Percentiles rank a stretch among this genome's conserved stretches.
These are phyloP conservation scores for Boletellus sp. DNA, from an alignment of 1,284 basidiomycete species.

Conservation along the genomic window DNA sequence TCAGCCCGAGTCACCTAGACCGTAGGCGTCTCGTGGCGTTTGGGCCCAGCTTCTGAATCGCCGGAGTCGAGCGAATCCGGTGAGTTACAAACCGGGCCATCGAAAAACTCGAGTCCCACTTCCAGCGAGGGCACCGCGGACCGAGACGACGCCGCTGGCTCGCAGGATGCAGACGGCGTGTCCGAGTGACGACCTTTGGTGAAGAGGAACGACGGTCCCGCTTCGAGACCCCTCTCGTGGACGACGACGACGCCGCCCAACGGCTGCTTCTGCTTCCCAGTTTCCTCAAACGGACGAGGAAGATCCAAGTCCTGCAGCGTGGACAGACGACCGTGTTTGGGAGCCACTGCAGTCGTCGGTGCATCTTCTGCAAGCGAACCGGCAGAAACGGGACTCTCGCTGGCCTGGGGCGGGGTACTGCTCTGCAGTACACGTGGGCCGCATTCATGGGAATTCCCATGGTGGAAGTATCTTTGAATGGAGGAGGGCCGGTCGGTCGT, in stretches of 20 bases:
- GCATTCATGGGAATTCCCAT: background rate
- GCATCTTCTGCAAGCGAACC: conserved; percentile 18
- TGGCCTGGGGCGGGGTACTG: background rate
- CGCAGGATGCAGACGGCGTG: background rate
- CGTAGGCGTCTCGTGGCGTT: background rate
- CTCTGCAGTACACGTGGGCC: conserved; percentile 2
- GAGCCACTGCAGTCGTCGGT: background rate
- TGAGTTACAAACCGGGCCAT: conserved; percentile 21
- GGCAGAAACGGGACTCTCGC: conserved; percentile 3
- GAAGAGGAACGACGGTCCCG: conserved; percentile 10
- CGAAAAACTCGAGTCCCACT: conserved; percentile 3
- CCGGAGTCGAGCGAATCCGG: conserved; percentile 15
- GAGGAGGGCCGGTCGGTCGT: background rate
- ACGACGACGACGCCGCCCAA: conserved; percentile 4
- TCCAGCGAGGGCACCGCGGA: conserved; percentile 1
- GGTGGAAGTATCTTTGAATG: conserved; percentile 1
- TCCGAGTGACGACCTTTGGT: background rate
- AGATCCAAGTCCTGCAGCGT: conserved; percentile 17
- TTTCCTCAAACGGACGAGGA: conserved; percentile 25
- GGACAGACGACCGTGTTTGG: conserved; percentile 12
- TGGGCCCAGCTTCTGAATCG: background rate
- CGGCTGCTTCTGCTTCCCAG: background rate
- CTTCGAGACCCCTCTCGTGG: conserved; percentile 19
- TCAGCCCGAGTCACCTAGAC: background rate
- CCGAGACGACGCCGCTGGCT: background rate